Evolutionary conservation across 306 rosid genomes (phyloP).

Genomic region (Cicer arietinum): DNA sequence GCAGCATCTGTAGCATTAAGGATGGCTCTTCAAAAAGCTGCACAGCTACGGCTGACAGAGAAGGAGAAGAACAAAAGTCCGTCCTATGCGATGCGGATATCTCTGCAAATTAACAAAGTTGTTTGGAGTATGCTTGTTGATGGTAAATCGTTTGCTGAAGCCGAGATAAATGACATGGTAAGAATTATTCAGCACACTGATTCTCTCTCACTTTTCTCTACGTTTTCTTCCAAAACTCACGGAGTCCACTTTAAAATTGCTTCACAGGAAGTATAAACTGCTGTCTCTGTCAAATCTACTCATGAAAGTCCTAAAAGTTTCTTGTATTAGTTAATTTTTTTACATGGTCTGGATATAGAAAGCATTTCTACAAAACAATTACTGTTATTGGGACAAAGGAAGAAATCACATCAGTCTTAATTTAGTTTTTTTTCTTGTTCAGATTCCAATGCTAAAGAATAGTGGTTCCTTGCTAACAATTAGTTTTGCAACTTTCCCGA

Average conservation of each 20-base stretch:
- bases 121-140: slow-evolving; percentile 99
- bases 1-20: slow-evolving; percentile 85
- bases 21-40: slow-evolving; percentile 88
- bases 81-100: slow-evolving; percentile 97
- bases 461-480: slow-evolving; percentile 32
- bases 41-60: slow-evolving; percentile 83
- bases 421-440: slow-evolving; percentile 36
- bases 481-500: slow-evolving; percentile 19
- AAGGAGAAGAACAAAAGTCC: slow-evolving; percentile 98
- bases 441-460: slow-evolving; percentile 35
- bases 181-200: slow-evolving; percentile 43
- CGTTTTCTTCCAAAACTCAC: slow-evolving; percentile 31
- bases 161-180: slow-evolving; percentile 97
- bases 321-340: background rate
- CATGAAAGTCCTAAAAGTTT: slow-evolving; percentile 24
- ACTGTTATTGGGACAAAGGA: slow-evolving; percentile 9
- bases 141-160: slow-evolving; percentile 99
- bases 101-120: slow-evolving; percentile 88
- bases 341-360: slow-evolving; percentile 19
- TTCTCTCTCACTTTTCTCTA: slow-evolving; percentile 15
- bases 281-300: slow-evolving; percentile 21
- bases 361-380: slow-evolving; percentile 17
- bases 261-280: slow-evolving; percentile 26
- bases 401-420: slow-evolving; percentile 24
- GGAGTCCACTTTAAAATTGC: slow-evolving; percentile 7